Evolutionary conservation across 1,139 yeast species (phyloP), one percentile per base, ranked within the genome.

Genomic region (Magnusiomyces tetraspermus): DNA sequence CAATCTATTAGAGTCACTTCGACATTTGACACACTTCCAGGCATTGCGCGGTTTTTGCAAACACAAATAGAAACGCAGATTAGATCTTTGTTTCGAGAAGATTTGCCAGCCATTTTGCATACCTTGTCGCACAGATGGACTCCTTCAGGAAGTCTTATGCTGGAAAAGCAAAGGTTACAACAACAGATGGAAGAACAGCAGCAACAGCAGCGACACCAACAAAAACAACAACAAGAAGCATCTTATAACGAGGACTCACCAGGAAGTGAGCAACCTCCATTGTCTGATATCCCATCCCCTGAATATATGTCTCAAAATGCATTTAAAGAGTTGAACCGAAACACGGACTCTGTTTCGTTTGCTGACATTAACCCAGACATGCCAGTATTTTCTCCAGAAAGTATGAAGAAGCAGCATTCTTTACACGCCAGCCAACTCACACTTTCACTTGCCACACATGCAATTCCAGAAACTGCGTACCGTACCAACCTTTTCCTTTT

Each of bases 21-120:
- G 8, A 84, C 95, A 15, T 87, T 88, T 69, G 96, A 88, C 67
- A 80, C 84, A 44, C 85, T 88, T 43, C 87, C 85, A 53, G 90
- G 88, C 1, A 79, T 88, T 62, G 94, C 95, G 19, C 77, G 81
- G 56, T 85, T 86, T 60, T 70, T 88, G 54, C 96, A 88, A 63
- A 78, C 78, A 48, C 94, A 87, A 65, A 88, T 88, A 57, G 96
- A 88, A 65, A 77, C 75, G 53, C 94, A 86, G 66, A 83, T 88
- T 44, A 72, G 95, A 53, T 87, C 83, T 52, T 71, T 88, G 58
- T 87, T 88, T 68, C 75, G 94, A 57, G 96, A 88, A 65, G 85
- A 89, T 49, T 73, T 88, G 53, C 96, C 96, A 1, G 82, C 88
- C 4, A 79, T 87, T 46, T 74, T 88, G 51, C 92, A 88, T 67